A percentile compares a stretch with the other conserved stretches of the same genome.
Evolutionary conservation across 495 filamentous ascomycete species (phyloP).

Genomic region (Neurospora sp.): DNA sequence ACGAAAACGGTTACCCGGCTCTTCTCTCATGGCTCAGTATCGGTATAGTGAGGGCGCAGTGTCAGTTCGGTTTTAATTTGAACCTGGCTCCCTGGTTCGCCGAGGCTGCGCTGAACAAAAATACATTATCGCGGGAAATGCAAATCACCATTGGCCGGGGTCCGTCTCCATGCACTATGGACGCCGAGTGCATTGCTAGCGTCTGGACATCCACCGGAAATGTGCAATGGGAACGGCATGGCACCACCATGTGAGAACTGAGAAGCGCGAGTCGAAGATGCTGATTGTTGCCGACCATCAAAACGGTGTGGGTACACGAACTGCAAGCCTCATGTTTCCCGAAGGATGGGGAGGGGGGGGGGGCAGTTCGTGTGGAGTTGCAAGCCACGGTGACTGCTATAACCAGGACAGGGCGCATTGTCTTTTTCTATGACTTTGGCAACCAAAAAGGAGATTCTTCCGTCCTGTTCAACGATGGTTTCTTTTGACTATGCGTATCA

Average conservation of each 20-base stretch:
- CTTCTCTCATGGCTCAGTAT: slow-evolving; percentile 6
- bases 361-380: neutral
- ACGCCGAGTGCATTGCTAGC: neutral
- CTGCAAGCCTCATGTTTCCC: neutral
- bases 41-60: neutral
- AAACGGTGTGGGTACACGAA: neutral
- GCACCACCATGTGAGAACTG: neutral
- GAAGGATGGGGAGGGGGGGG: neutral
- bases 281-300: neutral
- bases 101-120: slow-evolving; percentile 11
- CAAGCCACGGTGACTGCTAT: neutral
- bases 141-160: slow-evolving; percentile 4
- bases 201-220: neutral
- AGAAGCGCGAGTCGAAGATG: neutral
- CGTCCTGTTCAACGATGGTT: neutral
- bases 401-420: neutral
- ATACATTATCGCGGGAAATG: neutral
- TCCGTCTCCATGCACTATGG: neutral
- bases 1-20: neutral
- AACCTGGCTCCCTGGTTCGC: neutral
- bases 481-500: neutral
- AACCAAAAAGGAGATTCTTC: neutral
- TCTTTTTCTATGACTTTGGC: neutral
- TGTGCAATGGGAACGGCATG: neutral
- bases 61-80: neutral